These are phyloP conservation scores for Phaseolus coccineus DNA, from an alignment of 331 rosid genomes.

Conservation along the genomic window DNA sequence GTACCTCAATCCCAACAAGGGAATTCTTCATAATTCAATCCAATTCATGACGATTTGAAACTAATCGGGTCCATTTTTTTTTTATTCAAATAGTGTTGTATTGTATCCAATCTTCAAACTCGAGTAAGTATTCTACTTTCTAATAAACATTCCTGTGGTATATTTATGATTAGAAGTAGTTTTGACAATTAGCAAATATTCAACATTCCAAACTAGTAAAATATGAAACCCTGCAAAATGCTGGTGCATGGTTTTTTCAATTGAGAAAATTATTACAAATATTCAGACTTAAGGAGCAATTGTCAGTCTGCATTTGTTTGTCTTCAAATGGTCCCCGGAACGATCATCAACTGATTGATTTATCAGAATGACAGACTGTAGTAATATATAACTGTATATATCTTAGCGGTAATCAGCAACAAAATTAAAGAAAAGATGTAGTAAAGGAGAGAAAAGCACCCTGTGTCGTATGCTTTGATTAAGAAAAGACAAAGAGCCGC, in stretches of 20 bases:
- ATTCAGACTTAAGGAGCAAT: too few species aligned
- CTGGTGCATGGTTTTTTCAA: background rate
- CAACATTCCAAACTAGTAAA: background rate
- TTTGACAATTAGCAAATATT: background rate
- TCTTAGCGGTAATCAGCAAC: background rate
- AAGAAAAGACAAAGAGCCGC: background rate
- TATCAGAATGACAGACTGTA: background rate
- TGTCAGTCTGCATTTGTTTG: background rate
- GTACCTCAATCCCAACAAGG: slow-evolving; percentile 23
- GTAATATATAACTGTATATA: slow-evolving; percentile 2
- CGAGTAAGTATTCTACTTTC: background rate
- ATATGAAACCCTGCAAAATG: background rate
- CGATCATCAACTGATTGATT: background rate
- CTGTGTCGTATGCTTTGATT: slow-evolving; percentile 31
- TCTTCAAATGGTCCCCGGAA: background rate
- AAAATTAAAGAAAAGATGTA: slow-evolving; percentile 28
- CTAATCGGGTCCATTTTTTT: background rate
- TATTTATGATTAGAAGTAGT: background rate
- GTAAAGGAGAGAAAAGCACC: slow-evolving; percentile 19
- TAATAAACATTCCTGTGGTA: background rate
- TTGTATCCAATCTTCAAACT: background rate
- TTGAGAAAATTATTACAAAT: slow-evolving; percentile 8
- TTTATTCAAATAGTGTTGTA: background rate
- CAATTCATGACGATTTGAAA: slow-evolving; percentile 27
- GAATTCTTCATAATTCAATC: slow-evolving; percentile 34